Conservation (phyloP, 129 eudicot genomes). For the Pulicaria dysenterica region DNA sequence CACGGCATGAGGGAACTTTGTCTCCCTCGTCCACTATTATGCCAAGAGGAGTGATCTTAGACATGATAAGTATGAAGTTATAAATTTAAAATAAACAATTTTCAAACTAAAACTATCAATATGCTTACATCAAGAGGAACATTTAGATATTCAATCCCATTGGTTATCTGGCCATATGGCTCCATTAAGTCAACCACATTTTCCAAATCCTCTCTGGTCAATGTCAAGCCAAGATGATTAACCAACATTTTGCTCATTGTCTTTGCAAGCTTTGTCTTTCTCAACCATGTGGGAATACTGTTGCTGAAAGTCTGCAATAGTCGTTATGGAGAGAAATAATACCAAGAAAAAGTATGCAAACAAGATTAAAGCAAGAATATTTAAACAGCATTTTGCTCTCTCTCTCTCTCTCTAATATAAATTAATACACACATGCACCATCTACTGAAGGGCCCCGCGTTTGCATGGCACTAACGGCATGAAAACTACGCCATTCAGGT, state of each 20-base stretch:
- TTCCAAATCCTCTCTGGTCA: conserved; percentile 81
- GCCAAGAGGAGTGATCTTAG: conserved; percentile 21
- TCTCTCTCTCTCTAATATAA: no score
- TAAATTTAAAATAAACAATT: neutral
- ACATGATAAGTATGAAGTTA: neutral
- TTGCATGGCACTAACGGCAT: no score
- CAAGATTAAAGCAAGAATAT: neutral
- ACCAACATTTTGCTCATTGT: conserved; percentile 62
- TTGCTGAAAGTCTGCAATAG: conserved; percentile 64
- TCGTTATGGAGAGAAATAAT: neutral
- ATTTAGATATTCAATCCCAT: conserved; percentile 66
- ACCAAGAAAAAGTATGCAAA: conserved; percentile 6
- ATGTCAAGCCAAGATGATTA: conserved; percentile 84
- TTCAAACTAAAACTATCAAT: conserved; percentile 16
- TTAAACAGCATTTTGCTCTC: no score
- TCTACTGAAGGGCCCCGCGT: no score
- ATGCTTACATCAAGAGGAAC: conserved; percentile 83
- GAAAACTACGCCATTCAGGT: no score
- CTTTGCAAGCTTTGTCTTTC: conserved; percentile 58
- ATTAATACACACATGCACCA: no score
- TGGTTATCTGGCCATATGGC: conserved; percentile 85
- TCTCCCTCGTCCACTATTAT: conserved; percentile 78
- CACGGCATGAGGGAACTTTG: conserved; percentile 90
- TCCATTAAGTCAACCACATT: conserved; percentile 91
- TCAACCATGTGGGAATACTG: conserved; percentile 68